Evolutionary conservation across 257 asterid species (phyloP).

Genomic region (Nicotiana paniculata): DNA sequence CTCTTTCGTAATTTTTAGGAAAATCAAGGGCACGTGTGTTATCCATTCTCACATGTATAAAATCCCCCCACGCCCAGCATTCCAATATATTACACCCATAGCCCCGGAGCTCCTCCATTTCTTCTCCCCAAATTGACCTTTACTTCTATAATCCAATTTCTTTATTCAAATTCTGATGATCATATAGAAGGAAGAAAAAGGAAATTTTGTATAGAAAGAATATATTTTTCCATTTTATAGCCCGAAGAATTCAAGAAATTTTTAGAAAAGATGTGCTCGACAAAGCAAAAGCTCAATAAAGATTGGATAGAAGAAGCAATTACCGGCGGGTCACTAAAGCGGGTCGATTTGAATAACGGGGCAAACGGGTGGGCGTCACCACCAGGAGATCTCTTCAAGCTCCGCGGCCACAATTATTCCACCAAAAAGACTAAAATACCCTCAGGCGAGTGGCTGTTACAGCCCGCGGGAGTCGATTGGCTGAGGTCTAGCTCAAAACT

Average conservation of each 20-base stretch:
- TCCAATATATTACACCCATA: neutral
- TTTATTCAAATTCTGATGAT: neutral
- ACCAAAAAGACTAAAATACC: slow-evolving; percentile 50
- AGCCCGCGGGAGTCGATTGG: slow-evolving; percentile 95
- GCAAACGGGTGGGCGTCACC: slow-evolving; percentile 97
- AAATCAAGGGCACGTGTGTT: neutral
- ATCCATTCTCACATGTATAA: neutral
- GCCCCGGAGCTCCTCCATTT: neutral
- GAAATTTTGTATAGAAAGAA: too few relatives aligned
- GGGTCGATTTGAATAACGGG: slow-evolving; percentile 62
- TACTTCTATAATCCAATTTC: too few relatives aligned
- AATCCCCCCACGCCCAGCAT: neutral
- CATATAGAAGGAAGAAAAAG: neutral
- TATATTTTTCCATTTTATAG: too few relatives aligned
- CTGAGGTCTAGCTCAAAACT: slow-evolving; percentile 72
- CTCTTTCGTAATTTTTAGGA: neutral
- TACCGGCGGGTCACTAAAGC: slow-evolving; percentile 62
- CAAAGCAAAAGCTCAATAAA: slow-evolving; percentile 41
- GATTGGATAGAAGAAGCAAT: slow-evolving; percentile 68
- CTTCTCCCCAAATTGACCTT: neutral
- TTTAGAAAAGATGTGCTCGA: slow-evolving; percentile 34
- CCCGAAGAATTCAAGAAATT: too few relatives aligned
- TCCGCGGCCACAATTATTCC: slow-evolving; percentile 72
- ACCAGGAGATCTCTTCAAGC: slow-evolving; percentile 61
- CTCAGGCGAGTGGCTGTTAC: slow-evolving; percentile 62